Conservation (phyloP, 495 filamentous ascomycete species). For the Hyaloscypha bicolor region DNA sequence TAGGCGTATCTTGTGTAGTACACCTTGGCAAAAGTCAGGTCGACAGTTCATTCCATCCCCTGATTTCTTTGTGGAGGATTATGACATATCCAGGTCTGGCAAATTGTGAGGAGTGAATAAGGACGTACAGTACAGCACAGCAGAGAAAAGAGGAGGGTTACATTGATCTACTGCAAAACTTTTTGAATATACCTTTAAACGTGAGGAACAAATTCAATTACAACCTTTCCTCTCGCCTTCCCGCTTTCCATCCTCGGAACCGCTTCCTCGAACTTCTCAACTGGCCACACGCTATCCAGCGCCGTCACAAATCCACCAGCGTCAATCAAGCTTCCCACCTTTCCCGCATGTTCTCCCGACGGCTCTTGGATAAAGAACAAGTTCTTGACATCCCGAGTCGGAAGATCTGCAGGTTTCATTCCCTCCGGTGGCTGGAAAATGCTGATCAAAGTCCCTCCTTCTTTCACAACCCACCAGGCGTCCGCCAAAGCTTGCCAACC, state of each 20-base stretch:
- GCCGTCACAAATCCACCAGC: conserved; percentile 39
- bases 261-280: conserved; percentile 49
- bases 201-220: conserved; percentile 31
- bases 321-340: conserved; percentile 48
- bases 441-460: conserved; percentile 49
- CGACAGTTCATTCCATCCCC: too few species aligned
- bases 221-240: conserved; percentile 45
- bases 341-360: conserved; percentile 41
- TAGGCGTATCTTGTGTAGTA: too few species aligned
- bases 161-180: too few species aligned
- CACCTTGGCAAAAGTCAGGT: too few species aligned
- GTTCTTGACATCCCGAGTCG: conserved; percentile 35
- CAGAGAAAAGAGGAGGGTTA: too few species aligned
- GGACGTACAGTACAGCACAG: too few species aligned
- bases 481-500: conserved; percentile 47
- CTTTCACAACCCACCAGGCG: conserved; percentile 48
- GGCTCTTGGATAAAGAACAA: conserved; percentile 51
- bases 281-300: conserved; percentile 51
- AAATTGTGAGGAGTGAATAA: too few species aligned
- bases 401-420: conserved; percentile 38
- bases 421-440: conserved; percentile 52
- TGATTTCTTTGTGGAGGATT: too few species aligned
- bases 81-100: too few species aligned
- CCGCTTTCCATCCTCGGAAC: conserved; percentile 47
- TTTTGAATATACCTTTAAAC: too few species aligned